Conservation (phyloP, 768 basidiomycete genomes). For the Podaxis sp. region DNA sequence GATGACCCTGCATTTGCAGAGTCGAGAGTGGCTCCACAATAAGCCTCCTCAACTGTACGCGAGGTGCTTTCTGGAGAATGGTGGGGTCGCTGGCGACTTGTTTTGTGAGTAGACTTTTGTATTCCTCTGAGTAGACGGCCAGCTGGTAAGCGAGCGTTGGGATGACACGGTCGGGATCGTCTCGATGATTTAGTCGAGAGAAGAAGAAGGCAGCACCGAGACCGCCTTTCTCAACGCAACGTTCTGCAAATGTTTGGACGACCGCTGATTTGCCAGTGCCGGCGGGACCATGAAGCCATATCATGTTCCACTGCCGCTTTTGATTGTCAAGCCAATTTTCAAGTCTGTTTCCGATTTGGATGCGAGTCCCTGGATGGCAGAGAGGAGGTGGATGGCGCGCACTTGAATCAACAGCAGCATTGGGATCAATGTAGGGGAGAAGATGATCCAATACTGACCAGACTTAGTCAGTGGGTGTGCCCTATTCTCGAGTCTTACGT, state of each 20-base stretch:
- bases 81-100: not conserved
- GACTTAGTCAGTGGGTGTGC: not conserved
- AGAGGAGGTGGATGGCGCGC: not conserved
- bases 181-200: not conserved
- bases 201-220: constrained; percentile 12
- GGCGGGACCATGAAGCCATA: constrained; percentile 8
- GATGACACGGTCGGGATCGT: not conserved
- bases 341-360: not conserved
- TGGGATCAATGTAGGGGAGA: not conserved
- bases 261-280: constrained; percentile 9
- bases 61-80: not conserved
- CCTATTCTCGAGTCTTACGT: no score
- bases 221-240: not conserved
- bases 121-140: not conserved
- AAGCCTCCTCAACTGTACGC: not conserved
- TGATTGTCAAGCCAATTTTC: not conserved
- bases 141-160: constrained; percentile 3
- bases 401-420: not conserved
- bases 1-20: not conserved
- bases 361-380: not conserved
- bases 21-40: not conserved
- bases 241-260: not conserved
- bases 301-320: not conserved
- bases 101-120: not conserved
- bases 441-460: not conserved